A percentile compares a stretch with the other conserved stretches of the same genome.
Evolutionary conservation across 352 stramenopile genomes (phyloP).

Genomic region (Plasmopara viticola): DNA sequence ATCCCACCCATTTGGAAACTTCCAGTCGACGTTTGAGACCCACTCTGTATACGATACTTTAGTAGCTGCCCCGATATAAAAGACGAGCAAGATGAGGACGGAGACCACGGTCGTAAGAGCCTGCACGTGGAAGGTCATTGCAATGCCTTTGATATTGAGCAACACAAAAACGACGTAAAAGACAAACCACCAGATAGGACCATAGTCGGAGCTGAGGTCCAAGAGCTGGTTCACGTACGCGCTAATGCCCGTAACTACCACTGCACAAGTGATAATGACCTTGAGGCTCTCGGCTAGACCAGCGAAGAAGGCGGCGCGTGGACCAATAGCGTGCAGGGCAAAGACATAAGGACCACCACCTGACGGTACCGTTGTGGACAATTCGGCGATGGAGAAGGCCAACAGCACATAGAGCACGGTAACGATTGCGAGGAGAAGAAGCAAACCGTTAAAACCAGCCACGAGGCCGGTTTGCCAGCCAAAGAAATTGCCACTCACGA

Average conservation of each 20-base stretch:
- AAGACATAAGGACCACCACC: constrained; percentile 62
- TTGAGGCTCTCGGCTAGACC: constrained; percentile 63
- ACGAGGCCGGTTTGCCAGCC: constrained; percentile 52
- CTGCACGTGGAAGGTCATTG: constrained; percentile 63
- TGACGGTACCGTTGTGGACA: constrained; percentile 48
- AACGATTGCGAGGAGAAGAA: constrained; percentile 51
- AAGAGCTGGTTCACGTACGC: constrained; percentile 63
- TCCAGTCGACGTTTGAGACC: constrained; percentile 36
- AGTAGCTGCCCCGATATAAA: constrained; percentile 53
- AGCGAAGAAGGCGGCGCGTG: constrained; percentile 49
- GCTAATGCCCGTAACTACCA: constrained; percentile 57
- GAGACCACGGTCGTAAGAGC: constrained; percentile 47
- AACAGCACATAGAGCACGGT: constrained; percentile 59
- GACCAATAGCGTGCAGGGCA: constrained; percentile 52
- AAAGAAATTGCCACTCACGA: constrained; percentile 59
- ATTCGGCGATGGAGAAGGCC: constrained; percentile 63
- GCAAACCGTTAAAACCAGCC: constrained; percentile 48
- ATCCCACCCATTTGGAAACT: constrained; percentile 43
- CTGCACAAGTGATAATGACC: constrained; percentile 55
- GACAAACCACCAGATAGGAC: constrained; percentile 47
- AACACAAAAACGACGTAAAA: constrained; percentile 59
- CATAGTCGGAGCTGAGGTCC: constrained; percentile 28
- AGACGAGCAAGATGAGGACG: constrained; percentile 53
- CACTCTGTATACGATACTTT: constrained; percentile 54
- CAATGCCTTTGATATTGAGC: constrained; percentile 54